Percentiles rank a stretch among this genome's conserved stretches.
phyloP scores from a whole-genome alignment of 1,284 basidiomycete species.

The Trametes hirsuta region DNA sequence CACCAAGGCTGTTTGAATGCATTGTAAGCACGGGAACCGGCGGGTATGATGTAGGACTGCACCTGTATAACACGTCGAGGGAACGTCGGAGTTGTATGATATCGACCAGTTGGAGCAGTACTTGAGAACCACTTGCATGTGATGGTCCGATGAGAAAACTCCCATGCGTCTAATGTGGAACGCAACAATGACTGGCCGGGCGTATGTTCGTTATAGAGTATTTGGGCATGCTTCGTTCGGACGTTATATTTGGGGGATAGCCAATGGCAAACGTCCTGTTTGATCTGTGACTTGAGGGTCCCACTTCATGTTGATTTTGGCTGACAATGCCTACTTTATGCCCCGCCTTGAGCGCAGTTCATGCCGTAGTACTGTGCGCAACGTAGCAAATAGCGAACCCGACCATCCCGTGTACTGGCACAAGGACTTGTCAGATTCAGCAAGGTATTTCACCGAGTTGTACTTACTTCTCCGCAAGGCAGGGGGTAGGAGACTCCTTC shows the following conservation, averaged over 20 bases:
- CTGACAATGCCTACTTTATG: too few relatives aligned
- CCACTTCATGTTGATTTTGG: background rate
- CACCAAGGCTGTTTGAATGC: slow-evolving; percentile 14
- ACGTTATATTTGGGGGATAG: background rate
- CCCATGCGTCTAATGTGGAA: background rate
- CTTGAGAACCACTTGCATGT: background rate
- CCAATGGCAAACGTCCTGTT: background rate
- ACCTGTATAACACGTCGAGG: slow-evolving; percentile 12
- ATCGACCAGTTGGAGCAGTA: background rate
- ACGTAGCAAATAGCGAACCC: too few relatives aligned
- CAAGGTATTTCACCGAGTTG: too few relatives aligned
- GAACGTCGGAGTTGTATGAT: slow-evolving; percentile 18
- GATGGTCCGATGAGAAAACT: background rate
- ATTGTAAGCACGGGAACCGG: background rate
- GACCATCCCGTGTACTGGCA: too few relatives aligned
- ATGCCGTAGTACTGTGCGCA: too few relatives aligned
- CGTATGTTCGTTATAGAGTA: background rate
- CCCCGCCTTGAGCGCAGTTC: too few relatives aligned
- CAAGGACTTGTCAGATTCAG: too few relatives aligned
- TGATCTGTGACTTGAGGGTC: background rate
- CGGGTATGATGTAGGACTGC: slow-evolving; percentile 6
- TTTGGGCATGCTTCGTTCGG: background rate
- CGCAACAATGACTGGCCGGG: background rate
- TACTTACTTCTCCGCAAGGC: too few relatives aligned
- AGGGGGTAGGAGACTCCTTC: too few relatives aligned